Evolutionary conservation across 1,284 basidiomycete species (phyloP), one percentile per base, ranked within the genome.

Genomic region (Fomitopsis palustris): DNA sequence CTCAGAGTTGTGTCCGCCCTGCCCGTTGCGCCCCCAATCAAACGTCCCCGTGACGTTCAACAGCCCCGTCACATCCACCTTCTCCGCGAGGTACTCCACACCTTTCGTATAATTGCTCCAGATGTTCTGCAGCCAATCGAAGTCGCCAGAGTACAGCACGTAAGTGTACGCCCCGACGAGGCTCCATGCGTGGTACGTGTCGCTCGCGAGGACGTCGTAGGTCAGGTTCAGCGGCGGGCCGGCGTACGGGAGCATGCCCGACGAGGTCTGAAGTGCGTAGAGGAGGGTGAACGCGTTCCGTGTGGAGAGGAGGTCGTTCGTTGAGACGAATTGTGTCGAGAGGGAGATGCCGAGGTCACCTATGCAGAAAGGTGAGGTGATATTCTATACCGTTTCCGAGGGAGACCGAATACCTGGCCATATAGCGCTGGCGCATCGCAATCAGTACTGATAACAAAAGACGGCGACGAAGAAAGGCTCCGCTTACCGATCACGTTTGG

Each of bases 291-390:
- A 75, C 0, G 84, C 82, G 64, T 85, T 85, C 33, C 76, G 73
- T 0, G 81, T 81, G 0, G 84, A 78, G 1, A 82, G 57, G 1
- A 85, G 75, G 61, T 85, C 83, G 63, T 82, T 81, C 0, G 83
- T 85, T 0, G 82, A 84, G 1, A 85, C 84, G 62, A 85, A 85
- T 62, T 81, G 78, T 0, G 84, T 79, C 0, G 83, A 83, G 3
- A 84, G 82, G 0, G 83, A 82, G 29, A 86, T 83, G 10, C 84
- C 84, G 82, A 85, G 85, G 64, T 86, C 83, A 42, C 81, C 80
- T 79, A 43, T n/a, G 53, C 31, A 45, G 1, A 3, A 19, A 37
- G 19, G 12, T 31, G 19, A 35, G 5, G 12, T 38, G 9, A 14
- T 41, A 29, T 10, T 29, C 57, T n/a, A n/a, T n/a, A n/a, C n/a